These are phyloP conservation scores for Cryptosporidium muris DNA, from an alignment of 169 alveolate genomes.

Conservation along the genomic window DNA sequence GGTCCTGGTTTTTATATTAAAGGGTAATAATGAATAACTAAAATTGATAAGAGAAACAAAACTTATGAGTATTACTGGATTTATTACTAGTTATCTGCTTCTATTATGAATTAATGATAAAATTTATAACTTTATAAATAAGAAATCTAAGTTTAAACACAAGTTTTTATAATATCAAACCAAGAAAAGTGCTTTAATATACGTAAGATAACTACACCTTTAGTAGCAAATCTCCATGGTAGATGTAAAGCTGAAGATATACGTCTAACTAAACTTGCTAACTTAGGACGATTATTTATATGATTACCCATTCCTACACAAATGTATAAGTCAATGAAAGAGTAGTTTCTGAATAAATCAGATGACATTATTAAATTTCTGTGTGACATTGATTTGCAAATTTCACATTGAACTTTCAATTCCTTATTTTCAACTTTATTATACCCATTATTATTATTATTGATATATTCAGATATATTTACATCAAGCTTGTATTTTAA, in stretches of 20 bases:
- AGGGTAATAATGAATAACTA: not conserved
- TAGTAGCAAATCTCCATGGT: conserved; percentile 56
- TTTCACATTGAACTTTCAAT: not conserved
- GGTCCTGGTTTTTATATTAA: conserved; percentile 59
- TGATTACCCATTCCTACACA: conserved; percentile 68
- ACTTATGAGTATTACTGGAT: not conserved
- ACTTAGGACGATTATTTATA: conserved; percentile 14
- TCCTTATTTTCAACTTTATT: not conserved
- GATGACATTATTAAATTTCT: conserved; percentile 3
- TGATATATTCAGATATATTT: not conserved
- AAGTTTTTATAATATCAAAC: conserved; percentile 10
- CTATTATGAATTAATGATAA: not conserved
- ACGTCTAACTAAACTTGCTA: conserved; percentile 64
- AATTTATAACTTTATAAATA: too few relatives aligned
- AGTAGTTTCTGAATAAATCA: conserved; percentile 20
- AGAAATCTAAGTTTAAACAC: too few relatives aligned
- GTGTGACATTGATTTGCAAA: not conserved
- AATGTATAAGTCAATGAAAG: conserved; percentile 23
- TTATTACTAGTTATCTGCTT: too few relatives aligned
- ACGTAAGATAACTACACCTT: conserved; percentile 42
- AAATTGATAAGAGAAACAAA: not conserved
- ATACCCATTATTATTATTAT: not conserved
- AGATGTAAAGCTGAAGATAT: conserved; percentile 51
- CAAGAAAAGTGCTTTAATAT: conserved; percentile 24
- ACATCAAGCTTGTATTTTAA: conserved; percentile 28